Base-by-base conservation (phyloP, 164 flowering plant species). In the Magnolia sinica region DNA sequence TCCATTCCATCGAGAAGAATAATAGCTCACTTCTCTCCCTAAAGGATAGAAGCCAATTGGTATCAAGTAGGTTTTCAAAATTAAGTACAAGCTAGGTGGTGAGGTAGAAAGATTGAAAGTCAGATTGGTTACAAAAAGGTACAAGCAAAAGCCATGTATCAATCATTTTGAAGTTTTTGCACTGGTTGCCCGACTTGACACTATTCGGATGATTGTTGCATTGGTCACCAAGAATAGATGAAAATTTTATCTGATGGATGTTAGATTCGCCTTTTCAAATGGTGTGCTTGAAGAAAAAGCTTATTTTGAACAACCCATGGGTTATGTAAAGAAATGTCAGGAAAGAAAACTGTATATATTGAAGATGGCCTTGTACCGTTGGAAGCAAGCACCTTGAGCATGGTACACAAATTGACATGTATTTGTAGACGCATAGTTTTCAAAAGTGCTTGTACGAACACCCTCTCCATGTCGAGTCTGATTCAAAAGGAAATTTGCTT, bases 311-410 rank as follows among this genome's bases (percentile, higher is more conserved):
- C 27, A 64, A 64, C 68, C 23, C 13, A 8, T 5, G 4, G 24
- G 68, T 64, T 64, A 18, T 64, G 29, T 37, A 64, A 22, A 9
- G 23, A 64, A 27, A 11, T 74, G 82, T 2, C 9, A 69, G 20
- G 76, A 77, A 24, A 24, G 50, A 1, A 77, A 74, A n/a, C 78
- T 79, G 19, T 50, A 20, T 3, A 50, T 52, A 52, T 22, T 79
- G 29, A 45, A 61, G 5, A 79, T 61, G 20, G 77, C 77, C 0
- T 3, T 70, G 2, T 9, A n/a, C 69, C 71, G 71, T 1, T 16
- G 59, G 7, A 79, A 74, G 58, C 74, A 74, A 64, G 51, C 71
- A 4, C 66, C 79, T 11, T 23, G 50, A 24, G 71, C 64, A 16
- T 75, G 77, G 77, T 18, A 75, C 23, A 75, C 18, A 4, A 16